These are phyloP conservation scores for Discostella stelligeroides DNA, from an alignment of 108 stramenopile genomes.

Conservation along the genomic window DNA sequence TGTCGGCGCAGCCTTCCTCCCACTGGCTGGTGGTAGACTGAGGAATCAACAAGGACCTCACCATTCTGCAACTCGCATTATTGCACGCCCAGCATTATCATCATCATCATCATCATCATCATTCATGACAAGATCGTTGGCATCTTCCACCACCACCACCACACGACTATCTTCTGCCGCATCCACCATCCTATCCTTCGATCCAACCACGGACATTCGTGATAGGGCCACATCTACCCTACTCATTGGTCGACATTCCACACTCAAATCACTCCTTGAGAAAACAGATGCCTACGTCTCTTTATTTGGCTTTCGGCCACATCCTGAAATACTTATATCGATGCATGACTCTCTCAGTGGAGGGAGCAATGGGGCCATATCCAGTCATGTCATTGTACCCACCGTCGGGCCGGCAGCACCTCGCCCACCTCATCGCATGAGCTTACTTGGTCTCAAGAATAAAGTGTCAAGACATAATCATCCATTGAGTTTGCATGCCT, in stretches of 20 bases:
- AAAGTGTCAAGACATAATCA: slow-evolving; percentile 66
- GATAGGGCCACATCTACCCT: slow-evolving; percentile 39
- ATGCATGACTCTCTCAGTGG: slow-evolving; percentile 25
- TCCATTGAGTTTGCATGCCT: slow-evolving; percentile 67
- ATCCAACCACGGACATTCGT: slow-evolving; percentile 24
- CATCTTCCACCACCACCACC: slow-evolving; percentile 1
- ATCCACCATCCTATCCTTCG: slow-evolving; percentile 21
- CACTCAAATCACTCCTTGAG: slow-evolving; percentile 29
- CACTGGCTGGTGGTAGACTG: too few species aligned
- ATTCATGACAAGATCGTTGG: not conserved
- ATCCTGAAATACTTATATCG: slow-evolving; percentile 26
- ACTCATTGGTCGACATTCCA: slow-evolving; percentile 40
- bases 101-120: slow-evolving; percentile 3
- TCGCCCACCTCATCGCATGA: slow-evolving; percentile 44
- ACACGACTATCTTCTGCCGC: not conserved
- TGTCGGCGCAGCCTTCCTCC: too few species aligned
- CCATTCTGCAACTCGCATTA: too few species aligned
- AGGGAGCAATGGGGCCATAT: slow-evolving; percentile 1
- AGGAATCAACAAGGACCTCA: too few species aligned
- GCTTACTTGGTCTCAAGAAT: slow-evolving; percentile 30
- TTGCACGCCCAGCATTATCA: not conserved
- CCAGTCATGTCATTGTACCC: slow-evolving; percentile 32
- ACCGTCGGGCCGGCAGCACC: slow-evolving; percentile 46
- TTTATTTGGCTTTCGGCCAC: slow-evolving; percentile 47
- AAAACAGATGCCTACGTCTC: slow-evolving; percentile 44